A percentile compares a stretch with the other conserved stretches of the same genome.
Conservation (phyloP, 164 flowering plant genomes). For the Dillenia suffruticosa region DNA sequence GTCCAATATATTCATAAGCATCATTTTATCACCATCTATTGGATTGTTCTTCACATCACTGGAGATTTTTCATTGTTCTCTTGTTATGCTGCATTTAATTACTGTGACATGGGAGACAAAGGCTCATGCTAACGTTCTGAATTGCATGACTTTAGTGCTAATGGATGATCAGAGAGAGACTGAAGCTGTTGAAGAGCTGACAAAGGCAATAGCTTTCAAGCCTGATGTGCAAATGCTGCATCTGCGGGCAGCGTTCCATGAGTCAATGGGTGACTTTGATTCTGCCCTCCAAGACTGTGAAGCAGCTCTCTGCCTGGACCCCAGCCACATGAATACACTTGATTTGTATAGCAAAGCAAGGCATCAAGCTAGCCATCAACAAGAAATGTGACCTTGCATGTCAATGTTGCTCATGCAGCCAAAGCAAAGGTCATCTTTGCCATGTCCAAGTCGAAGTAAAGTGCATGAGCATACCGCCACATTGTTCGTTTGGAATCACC, state of each 20-base stretch:
- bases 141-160: constrained; percentile 42
- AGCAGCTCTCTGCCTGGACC: constrained; percentile 89
- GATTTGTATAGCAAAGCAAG: constrained; percentile 49
- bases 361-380: constrained; percentile 26
- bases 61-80: background rate
- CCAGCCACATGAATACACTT: constrained; percentile 53
- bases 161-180: constrained; percentile 92
- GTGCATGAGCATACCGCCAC: too few species aligned
- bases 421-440: too few species aligned
- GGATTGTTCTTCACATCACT: too few species aligned
- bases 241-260: constrained; percentile 88
- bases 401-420: background rate
- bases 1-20: too few species aligned
- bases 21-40: too few species aligned
- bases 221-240: constrained; percentile 81
- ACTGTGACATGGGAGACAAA: too few species aligned
- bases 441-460: too few species aligned
- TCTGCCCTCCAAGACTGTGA: constrained; percentile 71
- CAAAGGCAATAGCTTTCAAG: constrained; percentile 72
- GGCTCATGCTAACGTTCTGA: constrained; percentile 7
- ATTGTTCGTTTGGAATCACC: too few species aligned
- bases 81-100: background rate
- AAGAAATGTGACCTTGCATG: constrained; percentile 6
- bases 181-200: constrained; percentile 79
- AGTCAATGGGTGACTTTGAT: constrained; percentile 53